phyloP scores from a whole-genome alignment of 1,284 basidiomycete species.

The Trichosporon inkin region DNA sequence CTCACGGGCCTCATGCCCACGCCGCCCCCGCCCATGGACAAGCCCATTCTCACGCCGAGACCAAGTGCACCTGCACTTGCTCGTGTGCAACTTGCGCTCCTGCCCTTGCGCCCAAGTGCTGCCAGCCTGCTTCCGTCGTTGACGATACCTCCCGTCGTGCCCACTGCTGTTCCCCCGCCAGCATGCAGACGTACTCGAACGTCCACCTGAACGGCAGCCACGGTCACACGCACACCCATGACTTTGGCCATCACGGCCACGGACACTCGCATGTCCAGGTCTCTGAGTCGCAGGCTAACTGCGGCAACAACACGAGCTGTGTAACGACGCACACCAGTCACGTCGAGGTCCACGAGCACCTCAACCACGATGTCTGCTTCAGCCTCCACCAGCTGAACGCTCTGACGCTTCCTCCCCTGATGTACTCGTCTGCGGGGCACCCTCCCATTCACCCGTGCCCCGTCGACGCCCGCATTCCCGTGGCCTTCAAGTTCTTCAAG shows the following conservation, averaged over 20 bases:
- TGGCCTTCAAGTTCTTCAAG: constrained; percentile 12
- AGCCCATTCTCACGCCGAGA: not conserved
- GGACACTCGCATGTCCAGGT: constrained; percentile 3
- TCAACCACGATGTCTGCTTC: constrained; percentile 19
- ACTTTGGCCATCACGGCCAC: not conserved
- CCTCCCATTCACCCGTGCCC: constrained; percentile 14
- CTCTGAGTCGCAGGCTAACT: not conserved
- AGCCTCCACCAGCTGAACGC: constrained; percentile 18
- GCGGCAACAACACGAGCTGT: not conserved
- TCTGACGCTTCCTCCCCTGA: constrained; percentile 13
- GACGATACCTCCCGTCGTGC: not conserved
- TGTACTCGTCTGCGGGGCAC: constrained; percentile 15
- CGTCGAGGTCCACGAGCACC: constrained; percentile 2
- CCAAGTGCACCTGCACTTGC: not conserved
- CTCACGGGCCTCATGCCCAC: not conserved
- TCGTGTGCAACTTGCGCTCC: not conserved
- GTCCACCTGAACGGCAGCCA: not conserved
- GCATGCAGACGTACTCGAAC: constrained; percentile 1
- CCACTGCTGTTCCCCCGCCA: not conserved
- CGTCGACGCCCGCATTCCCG: constrained; percentile 12
- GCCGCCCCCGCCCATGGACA: not conserved
- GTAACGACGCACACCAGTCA: not conserved
- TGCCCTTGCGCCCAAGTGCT: not conserved
- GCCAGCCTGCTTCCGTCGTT: not conserved
- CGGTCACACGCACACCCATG: not conserved